These are phyloP conservation scores for Ogataea paraovalis DNA, from an alignment of 805 yeast species.

Conservation along the genomic window DNA sequence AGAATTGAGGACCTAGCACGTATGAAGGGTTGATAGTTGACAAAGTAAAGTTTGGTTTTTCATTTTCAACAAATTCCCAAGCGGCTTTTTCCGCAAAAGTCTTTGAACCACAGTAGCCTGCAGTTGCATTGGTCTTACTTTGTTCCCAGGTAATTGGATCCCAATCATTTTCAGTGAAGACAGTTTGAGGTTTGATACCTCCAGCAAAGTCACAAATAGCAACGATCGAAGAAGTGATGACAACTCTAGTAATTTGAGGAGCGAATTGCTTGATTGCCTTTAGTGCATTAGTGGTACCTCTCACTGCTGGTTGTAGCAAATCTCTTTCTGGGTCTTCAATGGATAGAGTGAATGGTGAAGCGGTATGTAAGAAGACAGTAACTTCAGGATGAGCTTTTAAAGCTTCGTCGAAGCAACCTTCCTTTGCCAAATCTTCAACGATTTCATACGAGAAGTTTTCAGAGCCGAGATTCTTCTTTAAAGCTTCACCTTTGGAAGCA, in stretches of 20 bases:
- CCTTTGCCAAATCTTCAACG: conserved; percentile 33
- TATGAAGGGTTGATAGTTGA: conserved; percentile 40
- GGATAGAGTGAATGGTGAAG: conserved; percentile 42
- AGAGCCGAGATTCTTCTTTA: conserved; percentile 27
- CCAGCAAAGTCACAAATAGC: conserved; percentile 30
- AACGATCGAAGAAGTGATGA: conserved; percentile 54
- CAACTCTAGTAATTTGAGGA: conserved; percentile 44
- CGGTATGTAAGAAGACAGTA: conserved; percentile 44
- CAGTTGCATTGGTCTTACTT: conserved; percentile 18
- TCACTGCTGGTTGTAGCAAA: conserved; percentile 50
- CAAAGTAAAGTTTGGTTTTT: conserved; percentile 37
- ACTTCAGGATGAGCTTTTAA: conserved; percentile 40
- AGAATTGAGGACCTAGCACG: conserved; percentile 51
- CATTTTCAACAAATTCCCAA: conserved; percentile 45
- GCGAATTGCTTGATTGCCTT: conserved; percentile 40
- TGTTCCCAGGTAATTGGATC: conserved; percentile 33
- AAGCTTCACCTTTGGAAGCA: conserved; percentile 36
- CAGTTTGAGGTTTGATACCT: conserved; percentile 7
- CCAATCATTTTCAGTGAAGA: conserved; percentile 34
- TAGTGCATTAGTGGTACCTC: conserved; percentile 50
- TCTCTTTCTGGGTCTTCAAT: conserved; percentile 44
- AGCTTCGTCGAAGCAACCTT: conserved; percentile 47
- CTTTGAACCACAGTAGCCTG: conserved; percentile 44
- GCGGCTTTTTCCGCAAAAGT: conserved; percentile 54
- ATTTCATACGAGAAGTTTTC: conserved; percentile 29